A percentile compares a stretch with the other conserved stretches of the same genome.
These are phyloP conservation scores for Scedosporium aurantiacum DNA, from an alignment of 2,329 filamentous ascomycete species.

Conservation along the genomic window DNA sequence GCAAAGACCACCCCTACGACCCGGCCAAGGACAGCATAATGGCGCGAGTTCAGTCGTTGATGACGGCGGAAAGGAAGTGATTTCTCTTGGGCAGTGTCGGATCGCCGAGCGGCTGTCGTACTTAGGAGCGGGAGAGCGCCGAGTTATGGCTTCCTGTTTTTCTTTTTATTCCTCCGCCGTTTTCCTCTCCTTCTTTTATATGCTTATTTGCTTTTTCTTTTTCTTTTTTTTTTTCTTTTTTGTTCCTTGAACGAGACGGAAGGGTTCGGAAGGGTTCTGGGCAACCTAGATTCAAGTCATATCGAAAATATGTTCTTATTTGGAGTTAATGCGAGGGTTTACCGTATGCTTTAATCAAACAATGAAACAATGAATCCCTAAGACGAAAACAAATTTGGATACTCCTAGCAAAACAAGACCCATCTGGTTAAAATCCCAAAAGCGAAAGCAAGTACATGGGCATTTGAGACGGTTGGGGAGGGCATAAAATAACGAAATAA, in stretches of 20 bases:
- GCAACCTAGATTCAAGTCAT: background rate
- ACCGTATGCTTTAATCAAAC: background rate
- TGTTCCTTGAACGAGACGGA: background rate
- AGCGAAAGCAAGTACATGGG: background rate
- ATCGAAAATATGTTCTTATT: background rate
- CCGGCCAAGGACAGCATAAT: constrained; percentile 93
- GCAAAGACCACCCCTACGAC: constrained; percentile 98
- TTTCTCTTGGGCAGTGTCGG: background rate
- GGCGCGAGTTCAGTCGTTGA: constrained; percentile 3
- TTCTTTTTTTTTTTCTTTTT: background rate
- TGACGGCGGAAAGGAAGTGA: constrained; percentile 1
- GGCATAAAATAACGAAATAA: background rate
- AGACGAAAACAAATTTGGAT: constrained; percentile 7
- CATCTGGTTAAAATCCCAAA: constrained; percentile 8
- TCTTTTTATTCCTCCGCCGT: too few relatives aligned
- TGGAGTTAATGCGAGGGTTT: constrained; percentile 1
- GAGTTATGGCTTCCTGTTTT: background rate
- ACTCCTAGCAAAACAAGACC: constrained; percentile 4
- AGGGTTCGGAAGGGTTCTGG: background rate
- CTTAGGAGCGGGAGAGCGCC: background rate
- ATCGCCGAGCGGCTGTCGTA: background rate
- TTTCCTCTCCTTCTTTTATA: too few relatives aligned
- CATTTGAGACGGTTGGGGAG: background rate
- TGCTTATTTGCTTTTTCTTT: too few relatives aligned
- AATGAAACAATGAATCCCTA: constrained; percentile 2